Evolutionary conservation across 164 flowering plant genomes (phyloP).

Genomic region (Chimonanthus praecox): DNA sequence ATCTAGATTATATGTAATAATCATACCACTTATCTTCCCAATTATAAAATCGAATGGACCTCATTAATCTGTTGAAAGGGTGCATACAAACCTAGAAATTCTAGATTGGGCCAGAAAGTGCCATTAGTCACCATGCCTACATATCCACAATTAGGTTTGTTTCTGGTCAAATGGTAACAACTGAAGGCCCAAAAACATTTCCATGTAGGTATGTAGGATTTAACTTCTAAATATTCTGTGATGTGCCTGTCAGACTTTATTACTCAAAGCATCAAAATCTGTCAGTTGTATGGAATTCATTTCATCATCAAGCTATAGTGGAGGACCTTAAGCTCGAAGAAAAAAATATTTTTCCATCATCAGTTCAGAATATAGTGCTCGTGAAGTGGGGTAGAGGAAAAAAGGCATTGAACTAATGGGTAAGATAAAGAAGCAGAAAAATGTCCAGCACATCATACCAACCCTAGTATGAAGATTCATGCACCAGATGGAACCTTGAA

Average conservation of each 20-base stretch:
- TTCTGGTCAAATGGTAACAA: background rate
- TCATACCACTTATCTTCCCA: no score
- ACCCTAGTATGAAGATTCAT: background rate
- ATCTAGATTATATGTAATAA: no score
- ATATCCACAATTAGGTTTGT: background rate
- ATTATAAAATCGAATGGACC: no score
- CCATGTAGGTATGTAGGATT: background rate
- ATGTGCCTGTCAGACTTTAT: background rate
- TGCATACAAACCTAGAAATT: no score
- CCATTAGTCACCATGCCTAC: background rate
- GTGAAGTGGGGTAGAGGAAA: background rate
- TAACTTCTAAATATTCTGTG: background rate
- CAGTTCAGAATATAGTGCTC: background rate
- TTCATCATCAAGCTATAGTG: background rate
- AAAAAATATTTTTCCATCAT: no score
- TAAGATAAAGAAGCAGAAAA: background rate
- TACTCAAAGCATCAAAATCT: background rate
- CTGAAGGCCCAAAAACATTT: background rate
- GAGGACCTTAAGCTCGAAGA: background rate
- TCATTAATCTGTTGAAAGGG: no score
- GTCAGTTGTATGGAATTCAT: background rate
- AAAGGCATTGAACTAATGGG: background rate
- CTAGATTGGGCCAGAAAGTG: no score
- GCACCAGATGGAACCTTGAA: background rate
- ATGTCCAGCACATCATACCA: background rate